phyloP scores from a whole-genome alignment of 1,284 basidiomycete genomes.

The Veloboletus limbatus region DNA sequence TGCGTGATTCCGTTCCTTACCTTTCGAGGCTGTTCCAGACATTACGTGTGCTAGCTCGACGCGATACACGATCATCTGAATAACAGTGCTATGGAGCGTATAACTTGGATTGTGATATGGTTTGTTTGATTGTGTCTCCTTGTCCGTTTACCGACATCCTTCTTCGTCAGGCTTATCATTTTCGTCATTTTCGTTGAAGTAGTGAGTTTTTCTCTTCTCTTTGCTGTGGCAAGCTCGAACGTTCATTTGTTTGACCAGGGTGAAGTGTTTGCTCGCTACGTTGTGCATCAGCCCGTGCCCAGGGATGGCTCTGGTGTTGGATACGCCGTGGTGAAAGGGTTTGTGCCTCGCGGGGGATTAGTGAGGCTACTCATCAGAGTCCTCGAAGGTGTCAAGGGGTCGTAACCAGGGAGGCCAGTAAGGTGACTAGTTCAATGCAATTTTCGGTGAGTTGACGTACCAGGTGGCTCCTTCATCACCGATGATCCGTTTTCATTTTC shows the following conservation, averaged over 20 bases:
- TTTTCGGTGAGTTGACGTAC: not conserved
- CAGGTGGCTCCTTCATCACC: not conserved
- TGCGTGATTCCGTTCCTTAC: slow-evolving; percentile 40
- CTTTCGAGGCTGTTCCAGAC: not conserved
- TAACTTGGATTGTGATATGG: slow-evolving; percentile 96
- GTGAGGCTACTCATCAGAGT: slow-evolving; percentile 24
- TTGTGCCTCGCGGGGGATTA: slow-evolving; percentile 27
- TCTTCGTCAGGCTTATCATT: slow-evolving; percentile 69
- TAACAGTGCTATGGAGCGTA: slow-evolving; percentile 87
- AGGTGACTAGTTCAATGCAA: not conserved
- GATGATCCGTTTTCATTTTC: not conserved
- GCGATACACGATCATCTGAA: slow-evolving; percentile 95
- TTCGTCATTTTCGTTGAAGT: slow-evolving; percentile 82
- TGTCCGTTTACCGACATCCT: slow-evolving; percentile 2
- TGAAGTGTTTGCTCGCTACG: slow-evolving; percentile 79
- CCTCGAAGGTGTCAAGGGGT: slow-evolving; percentile 17
- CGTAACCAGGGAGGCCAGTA: not conserved
- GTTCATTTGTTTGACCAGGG: slow-evolving; percentile 45
- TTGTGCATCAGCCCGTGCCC: slow-evolving; percentile 49
- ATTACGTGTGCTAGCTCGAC: slow-evolving; percentile 57
- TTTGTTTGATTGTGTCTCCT: slow-evolving; percentile 26
- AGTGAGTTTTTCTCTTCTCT: slow-evolving; percentile 41
- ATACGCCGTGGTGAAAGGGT: slow-evolving; percentile 6
- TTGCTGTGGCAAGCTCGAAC: not conserved
- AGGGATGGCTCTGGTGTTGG: slow-evolving; percentile 5